These are phyloP conservation scores for Epichloe sp. DNA, from an alignment of 2,329 filamentous ascomycete species.

Conservation along the genomic window DNA sequence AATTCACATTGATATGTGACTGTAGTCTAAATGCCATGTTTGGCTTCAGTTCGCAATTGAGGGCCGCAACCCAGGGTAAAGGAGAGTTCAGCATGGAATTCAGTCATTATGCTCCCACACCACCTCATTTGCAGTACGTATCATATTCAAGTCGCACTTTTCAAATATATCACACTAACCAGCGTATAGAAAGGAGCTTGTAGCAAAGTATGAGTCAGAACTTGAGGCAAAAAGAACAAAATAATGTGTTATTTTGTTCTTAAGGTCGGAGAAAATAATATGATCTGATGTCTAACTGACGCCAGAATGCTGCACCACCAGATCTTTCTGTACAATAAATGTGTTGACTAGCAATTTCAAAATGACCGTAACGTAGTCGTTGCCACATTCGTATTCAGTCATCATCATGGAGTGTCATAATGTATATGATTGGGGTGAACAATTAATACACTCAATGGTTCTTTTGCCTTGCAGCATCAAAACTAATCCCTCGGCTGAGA, in stretches of 20 bases:
- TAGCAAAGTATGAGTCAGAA: slow-evolving; percentile 47
- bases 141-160: neutral
- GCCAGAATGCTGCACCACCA: neutral
- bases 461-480: neutral
- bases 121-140: slow-evolving; percentile 76
- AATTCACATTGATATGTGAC: slow-evolving; percentile 86
- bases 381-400: neutral
- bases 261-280: neutral
- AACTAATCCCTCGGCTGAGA: neutral
- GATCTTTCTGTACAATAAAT: neutral
- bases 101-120: slow-evolving; percentile 81
- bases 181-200: slow-evolving; percentile 39
- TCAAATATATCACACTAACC: neutral
- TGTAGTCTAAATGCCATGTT: slow-evolving; percentile 97
- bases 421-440: neutral
- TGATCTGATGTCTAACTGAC: neutral
- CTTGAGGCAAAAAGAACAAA: slow-evolving; percentile 43
- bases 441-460: neutral
- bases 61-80: slow-evolving; percentile 93
- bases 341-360: neutral
- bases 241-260: too few species aligned
- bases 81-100: slow-evolving; percentile 99
- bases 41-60: slow-evolving; percentile 81
- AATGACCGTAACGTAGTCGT: neutral
- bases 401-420: neutral